These are phyloP conservation scores for Lojkania enalia DNA, from an alignment of 2,329 filamentous ascomycete species.

Conservation along the genomic window DNA sequence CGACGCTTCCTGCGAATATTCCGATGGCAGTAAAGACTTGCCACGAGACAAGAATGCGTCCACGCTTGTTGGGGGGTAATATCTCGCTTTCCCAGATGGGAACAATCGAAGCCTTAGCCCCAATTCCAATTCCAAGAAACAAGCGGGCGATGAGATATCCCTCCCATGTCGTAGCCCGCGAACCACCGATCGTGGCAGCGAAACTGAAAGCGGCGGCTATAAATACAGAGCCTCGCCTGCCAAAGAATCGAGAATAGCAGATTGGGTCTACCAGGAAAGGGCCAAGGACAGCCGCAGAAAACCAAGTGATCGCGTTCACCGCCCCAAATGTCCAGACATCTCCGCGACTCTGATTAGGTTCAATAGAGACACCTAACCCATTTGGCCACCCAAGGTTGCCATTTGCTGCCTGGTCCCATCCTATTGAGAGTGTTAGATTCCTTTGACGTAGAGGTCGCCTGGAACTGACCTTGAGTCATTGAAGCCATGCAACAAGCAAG, in stretches of 20 bases:
- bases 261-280: not conserved
- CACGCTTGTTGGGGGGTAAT: conserved; percentile 2
- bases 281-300: not conserved
- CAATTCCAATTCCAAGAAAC: conserved; percentile 3
- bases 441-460: not conserved
- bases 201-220: conserved; percentile 5
- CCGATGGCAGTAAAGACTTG: conserved; percentile 1
- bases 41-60: conserved; percentile 7
- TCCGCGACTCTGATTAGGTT: not conserved
- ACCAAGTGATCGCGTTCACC: not conserved
- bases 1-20: not conserved
- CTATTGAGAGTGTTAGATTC: not conserved
- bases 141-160: not conserved
- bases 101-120: conserved; percentile 1
- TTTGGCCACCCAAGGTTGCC: not conserved
- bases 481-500: not conserved
- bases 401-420: conserved; percentile 1
- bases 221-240: conserved; percentile 1
- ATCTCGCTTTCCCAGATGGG: conserved; percentile 4
- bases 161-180: not conserved
- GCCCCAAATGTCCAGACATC: not conserved
- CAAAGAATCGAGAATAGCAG: too few species aligned
- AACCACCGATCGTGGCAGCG: not conserved
- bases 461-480: not conserved
- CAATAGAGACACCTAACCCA: not conserved